Percentiles rank a stretch among this genome's conserved stretches.
Conservation (phyloP, 768 basidiomycete genomes). For the Hemileccinum rubropunctum region DNA sequence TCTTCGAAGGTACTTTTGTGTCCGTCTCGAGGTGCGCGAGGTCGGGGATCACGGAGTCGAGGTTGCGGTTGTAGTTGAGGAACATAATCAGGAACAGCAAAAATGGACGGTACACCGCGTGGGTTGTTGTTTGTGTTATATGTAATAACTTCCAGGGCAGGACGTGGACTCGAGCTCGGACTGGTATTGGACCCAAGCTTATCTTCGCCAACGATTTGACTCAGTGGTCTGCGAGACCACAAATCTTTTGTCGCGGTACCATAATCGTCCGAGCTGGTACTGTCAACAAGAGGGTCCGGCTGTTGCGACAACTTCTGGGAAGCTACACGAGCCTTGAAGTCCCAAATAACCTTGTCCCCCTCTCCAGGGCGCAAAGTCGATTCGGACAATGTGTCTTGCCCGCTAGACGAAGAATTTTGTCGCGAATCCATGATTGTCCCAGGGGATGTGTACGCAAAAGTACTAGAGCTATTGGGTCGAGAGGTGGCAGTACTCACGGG, state of each 20-base stretch:
- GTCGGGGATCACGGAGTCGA: conserved; percentile 15
- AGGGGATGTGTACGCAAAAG: conserved; percentile 25
- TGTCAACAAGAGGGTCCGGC: conserved; percentile 19
- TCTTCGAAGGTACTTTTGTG: conserved; percentile 56
- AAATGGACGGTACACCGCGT: conserved; percentile 18
- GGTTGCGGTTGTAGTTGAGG: conserved; percentile 13
- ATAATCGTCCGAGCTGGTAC: conserved; percentile 25
- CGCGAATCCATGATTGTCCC: conserved; percentile 26
- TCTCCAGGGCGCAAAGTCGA: conserved; percentile 34
- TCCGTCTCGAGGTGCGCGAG: conserved; percentile 30
- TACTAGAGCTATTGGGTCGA: conserved; percentile 30
- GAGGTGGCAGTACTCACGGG: conserved; percentile 55
- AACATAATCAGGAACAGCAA: conserved; percentile 17
- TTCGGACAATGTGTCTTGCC: conserved; percentile 33
- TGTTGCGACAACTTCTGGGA: conserved; percentile 16
- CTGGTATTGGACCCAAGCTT: conserved; percentile 13
- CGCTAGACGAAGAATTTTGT: conserved; percentile 27
- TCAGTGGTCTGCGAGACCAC: conserved; percentile 33
- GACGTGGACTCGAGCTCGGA: conserved; percentile 23
- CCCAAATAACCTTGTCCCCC: conserved; percentile 30
- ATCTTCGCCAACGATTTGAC: conserved; percentile 26
- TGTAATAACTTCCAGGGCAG: conserved; percentile 31
- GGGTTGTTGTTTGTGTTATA: conserved; percentile 13
- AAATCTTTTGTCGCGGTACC: conserved; percentile 28
- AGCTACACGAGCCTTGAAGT: conserved; percentile 21